Evolutionary conservation across 805 yeast species (phyloP).

Genomic region (Candida takata): DNA sequence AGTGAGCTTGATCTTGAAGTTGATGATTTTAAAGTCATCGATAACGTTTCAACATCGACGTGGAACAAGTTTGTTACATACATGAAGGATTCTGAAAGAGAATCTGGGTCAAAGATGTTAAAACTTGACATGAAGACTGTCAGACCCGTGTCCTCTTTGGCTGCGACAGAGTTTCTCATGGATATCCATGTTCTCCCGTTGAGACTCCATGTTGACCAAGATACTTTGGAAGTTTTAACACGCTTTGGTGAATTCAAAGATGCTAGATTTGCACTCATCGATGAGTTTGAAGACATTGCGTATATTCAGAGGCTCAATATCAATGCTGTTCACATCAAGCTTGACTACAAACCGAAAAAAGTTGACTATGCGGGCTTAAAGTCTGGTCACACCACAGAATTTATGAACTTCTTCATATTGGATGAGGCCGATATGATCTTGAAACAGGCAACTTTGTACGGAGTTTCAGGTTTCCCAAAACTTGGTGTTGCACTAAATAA

Average conservation of each 20-base stretch:
- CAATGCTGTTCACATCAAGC: slow-evolving; percentile 49
- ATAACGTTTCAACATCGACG: slow-evolving; percentile 78
- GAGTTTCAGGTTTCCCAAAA: slow-evolving; percentile 66
- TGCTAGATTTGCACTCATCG: slow-evolving; percentile 52
- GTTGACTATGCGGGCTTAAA: slow-evolving; percentile 78
- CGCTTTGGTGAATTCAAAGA: slow-evolving; percentile 81
- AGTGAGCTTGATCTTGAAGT: slow-evolving; percentile 43
- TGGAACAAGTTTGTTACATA: slow-evolving; percentile 82
- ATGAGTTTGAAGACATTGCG: slow-evolving; percentile 51
- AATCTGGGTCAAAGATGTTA: slow-evolving; percentile 59
- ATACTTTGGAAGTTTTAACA: slow-evolving; percentile 75
- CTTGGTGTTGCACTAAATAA: slow-evolving; percentile 49
- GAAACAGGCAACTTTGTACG: slow-evolving; percentile 58
- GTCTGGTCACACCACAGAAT: slow-evolving; percentile 81
- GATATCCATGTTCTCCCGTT: slow-evolving; percentile 59
- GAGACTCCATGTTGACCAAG: slow-evolving; percentile 85
- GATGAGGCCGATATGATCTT: slow-evolving; percentile 77
- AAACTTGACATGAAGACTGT: slow-evolving; percentile 46
- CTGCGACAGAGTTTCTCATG: slow-evolving; percentile 62
- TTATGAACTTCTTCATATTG: slow-evolving; percentile 80
- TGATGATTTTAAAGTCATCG: slow-evolving; percentile 54
- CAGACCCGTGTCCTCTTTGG: slow-evolving; percentile 54
- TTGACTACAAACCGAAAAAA: slow-evolving; percentile 90
- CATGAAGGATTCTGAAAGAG: slow-evolving; percentile 62
- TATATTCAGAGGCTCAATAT: slow-evolving; percentile 66